These are phyloP conservation scores for Chaetomiaceae sp. DNA, from an alignment of 2,329 filamentous ascomycete species.

Conservation along the genomic window DNA sequence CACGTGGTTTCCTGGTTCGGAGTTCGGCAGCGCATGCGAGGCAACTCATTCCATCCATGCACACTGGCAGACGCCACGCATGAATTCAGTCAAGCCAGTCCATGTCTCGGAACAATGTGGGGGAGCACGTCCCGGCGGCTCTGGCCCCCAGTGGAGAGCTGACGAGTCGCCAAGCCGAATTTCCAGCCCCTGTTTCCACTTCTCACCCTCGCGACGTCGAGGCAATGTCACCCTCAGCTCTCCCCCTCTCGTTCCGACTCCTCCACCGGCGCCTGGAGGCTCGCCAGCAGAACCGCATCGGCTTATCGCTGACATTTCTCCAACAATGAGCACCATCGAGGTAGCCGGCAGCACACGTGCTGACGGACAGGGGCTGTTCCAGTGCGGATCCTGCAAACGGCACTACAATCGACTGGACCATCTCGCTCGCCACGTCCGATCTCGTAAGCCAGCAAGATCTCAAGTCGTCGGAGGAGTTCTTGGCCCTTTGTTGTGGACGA, in stretches of 20 bases:
- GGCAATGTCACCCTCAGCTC: neutral
- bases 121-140: too few species aligned
- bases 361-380: conserved; percentile 6
- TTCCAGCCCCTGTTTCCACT: too few species aligned
- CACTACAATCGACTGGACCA: conserved; percentile 5
- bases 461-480: neutral
- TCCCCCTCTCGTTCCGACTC: conserved; percentile 1
- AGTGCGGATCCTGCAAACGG: conserved; percentile 6
- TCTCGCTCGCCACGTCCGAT: conserved; percentile 6
- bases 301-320: neutral
- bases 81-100: too few species aligned
- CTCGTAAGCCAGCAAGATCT: conserved; percentile 4
- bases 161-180: too few species aligned
- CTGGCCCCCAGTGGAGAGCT: too few species aligned
- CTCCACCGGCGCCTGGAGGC: neutral
- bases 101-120: too few species aligned
- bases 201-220: too few species aligned
- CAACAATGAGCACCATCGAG: conserved; percentile 7
- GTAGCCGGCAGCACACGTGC: conserved; percentile 1
- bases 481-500: neutral
- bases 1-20: too few species aligned
- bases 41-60: too few species aligned
- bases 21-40: too few species aligned
- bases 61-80: too few species aligned
- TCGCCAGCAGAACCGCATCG: neutral